A percentile compares a stretch with the other conserved stretches of the same genome.
These are phyloP conservation scores for Phialophora chinensis DNA, from an alignment of 2,329 filamentous ascomycete species.

Conservation along the genomic window DNA sequence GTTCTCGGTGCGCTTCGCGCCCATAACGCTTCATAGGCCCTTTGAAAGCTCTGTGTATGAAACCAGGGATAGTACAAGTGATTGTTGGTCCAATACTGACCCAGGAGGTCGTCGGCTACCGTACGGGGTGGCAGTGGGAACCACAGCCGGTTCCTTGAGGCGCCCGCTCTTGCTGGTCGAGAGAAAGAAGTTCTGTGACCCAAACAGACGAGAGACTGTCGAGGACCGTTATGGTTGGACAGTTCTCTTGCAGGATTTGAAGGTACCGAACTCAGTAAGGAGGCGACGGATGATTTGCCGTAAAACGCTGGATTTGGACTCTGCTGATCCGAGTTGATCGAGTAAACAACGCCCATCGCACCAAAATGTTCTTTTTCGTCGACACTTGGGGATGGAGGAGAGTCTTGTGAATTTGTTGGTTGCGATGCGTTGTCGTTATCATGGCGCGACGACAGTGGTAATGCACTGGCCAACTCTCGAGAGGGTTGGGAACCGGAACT, in stretches of 20 bases:
- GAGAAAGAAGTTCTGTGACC: not conserved
- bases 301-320: conserved; percentile 6
- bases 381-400: not conserved
- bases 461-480: not conserved
- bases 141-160: not conserved
- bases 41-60: conserved; percentile 6
- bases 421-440: not conserved
- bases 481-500: too few species aligned
- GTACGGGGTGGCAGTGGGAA: conserved; percentile 5
- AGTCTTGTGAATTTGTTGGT: not conserved
- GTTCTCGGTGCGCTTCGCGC: not conserved
- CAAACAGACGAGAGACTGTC: not conserved
- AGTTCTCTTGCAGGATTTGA: not conserved
- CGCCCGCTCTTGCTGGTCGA: not conserved
- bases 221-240: not conserved
- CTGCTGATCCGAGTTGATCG: not conserved
- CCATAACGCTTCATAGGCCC: conserved; percentile 7
- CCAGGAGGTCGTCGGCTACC: conserved; percentile 7
- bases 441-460: not conserved
- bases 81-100: conserved; percentile 3
- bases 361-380: not conserved
- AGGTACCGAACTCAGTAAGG: conserved; percentile 1
- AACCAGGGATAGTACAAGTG: conserved; percentile 11
- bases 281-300: conserved; percentile 6
- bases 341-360: conserved; percentile 7